Percentiles rank a stretch among this genome's conserved stretches.
These are phyloP conservation scores for Yarrowia bubula DNA, from an alignment of 805 yeast species.

Conservation along the genomic window DNA sequence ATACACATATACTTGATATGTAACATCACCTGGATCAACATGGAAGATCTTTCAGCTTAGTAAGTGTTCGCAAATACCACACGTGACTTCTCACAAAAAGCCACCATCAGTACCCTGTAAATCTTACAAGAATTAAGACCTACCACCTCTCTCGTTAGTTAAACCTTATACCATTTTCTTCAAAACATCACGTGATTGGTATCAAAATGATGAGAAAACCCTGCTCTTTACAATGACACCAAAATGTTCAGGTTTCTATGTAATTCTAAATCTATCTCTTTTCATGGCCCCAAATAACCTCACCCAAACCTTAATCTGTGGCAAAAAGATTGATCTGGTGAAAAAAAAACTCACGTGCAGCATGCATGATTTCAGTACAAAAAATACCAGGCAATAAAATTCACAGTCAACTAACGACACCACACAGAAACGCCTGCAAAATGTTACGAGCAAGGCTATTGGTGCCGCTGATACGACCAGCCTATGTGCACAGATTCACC, in stretches of 20 bases:
- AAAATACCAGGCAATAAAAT: neutral
- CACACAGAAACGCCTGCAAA: neutral
- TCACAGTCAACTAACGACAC: neutral
- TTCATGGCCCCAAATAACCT: neutral
- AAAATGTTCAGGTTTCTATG: too few relatives aligned
- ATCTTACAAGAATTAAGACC: too few relatives aligned
- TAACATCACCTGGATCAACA: too few relatives aligned
- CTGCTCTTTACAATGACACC: neutral
- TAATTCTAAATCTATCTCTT: neutral
- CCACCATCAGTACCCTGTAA: too few relatives aligned
- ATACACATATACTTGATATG: too few relatives aligned
- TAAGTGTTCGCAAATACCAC: too few relatives aligned
- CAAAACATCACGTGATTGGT: too few relatives aligned
- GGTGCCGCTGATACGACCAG: slow-evolving; percentile 4
- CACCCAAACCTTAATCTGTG: neutral
- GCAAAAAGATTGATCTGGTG: neutral
- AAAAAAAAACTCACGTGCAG: slow-evolving; percentile 20
- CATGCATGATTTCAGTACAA: slow-evolving; percentile 17
- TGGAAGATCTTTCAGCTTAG: too few relatives aligned
- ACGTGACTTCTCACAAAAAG: too few relatives aligned
- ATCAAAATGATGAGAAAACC: too few relatives aligned
- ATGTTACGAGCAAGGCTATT: slow-evolving; percentile 8
- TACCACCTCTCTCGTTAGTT: too few relatives aligned
- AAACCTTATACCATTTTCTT: too few relatives aligned
- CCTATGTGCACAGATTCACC: neutral